Conservation (phyloP, 208 protist genomes). For the Trypanosoma lewisi region DNA sequence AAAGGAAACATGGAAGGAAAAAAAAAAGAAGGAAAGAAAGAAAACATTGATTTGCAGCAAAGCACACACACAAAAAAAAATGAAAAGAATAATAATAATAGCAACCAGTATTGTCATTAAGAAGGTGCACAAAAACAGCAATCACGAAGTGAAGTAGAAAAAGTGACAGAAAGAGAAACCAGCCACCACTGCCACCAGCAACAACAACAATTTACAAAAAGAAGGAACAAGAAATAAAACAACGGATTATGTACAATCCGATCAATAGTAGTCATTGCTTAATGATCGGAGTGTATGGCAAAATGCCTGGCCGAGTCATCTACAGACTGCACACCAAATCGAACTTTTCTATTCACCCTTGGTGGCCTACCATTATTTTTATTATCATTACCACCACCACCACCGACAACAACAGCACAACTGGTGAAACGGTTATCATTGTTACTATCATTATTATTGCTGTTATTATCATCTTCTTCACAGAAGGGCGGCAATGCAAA, state of each 20-base stretch:
- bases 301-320: neutral
- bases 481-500: neutral
- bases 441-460: neutral
- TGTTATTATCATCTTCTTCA: neutral
- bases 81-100: too few species aligned
- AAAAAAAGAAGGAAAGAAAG: neutral
- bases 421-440: too few species aligned
- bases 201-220: too few species aligned
- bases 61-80: neutral
- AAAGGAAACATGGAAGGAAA: neutral
- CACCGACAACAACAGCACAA: too few species aligned
- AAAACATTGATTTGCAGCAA: neutral
- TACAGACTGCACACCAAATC: slow-evolving; percentile 7
- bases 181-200: too few species aligned
- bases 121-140: too few species aligned
- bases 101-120: too few species aligned
- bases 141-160: too few species aligned
- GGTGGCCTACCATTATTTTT: neutral
- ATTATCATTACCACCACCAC: neutral
- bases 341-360: neutral
- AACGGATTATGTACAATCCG: neutral
- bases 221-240: neutral
- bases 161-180: too few species aligned
- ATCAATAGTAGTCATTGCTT: neutral
- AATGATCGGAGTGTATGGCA: neutral